Percentiles rank a stretch among this genome's conserved stretches.
phyloP scores from a whole-genome alignment of 805 yeast genomes.

The Saccharomyces cerevisiae region DNA sequence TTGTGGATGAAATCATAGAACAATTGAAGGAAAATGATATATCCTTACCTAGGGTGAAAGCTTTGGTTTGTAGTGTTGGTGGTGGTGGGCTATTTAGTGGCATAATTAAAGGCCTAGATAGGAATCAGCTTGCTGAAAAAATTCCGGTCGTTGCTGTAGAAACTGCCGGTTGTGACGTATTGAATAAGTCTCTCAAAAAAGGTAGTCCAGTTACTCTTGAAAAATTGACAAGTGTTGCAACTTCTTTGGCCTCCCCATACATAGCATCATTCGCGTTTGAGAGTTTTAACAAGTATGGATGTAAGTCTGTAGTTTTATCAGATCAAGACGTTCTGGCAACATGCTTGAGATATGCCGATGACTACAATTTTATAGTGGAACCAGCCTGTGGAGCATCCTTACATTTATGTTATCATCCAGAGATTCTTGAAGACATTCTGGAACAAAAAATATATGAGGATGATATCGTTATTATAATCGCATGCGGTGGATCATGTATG shows the following conservation, averaged over 20 bases:
- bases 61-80: slow-evolving; percentile 46
- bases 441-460: slow-evolving; percentile 27
- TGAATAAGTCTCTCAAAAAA: slow-evolving; percentile 40
- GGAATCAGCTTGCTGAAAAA: slow-evolving; percentile 28
- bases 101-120: slow-evolving; percentile 36
- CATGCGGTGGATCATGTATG: slow-evolving; percentile 43
- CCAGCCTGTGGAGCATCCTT: slow-evolving; percentile 70
- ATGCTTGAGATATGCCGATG: slow-evolving; percentile 39
- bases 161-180: slow-evolving; percentile 43
- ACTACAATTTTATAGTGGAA: slow-evolving; percentile 45
- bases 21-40: slow-evolving; percentile 15
- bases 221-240: slow-evolving; percentile 45
- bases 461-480: slow-evolving; percentile 43
- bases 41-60: slow-evolving; percentile 29
- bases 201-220: slow-evolving; percentile 36
- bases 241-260: slow-evolving; percentile 51
- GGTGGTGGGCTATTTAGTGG: slow-evolving; percentile 53
- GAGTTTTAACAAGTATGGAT: slow-evolving; percentile 32
- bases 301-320: slow-evolving; percentile 34
- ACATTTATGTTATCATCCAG: slow-evolving; percentile 36
- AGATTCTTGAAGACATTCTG: slow-evolving; percentile 13
- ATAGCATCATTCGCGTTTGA: slow-evolving; percentile 43
- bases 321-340: slow-evolving; percentile 49
- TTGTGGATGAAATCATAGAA: slow-evolving; percentile 37
- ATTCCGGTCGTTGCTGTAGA: slow-evolving; percentile 28